Evolutionary conservation across 768 basidiomycete species (phyloP).

Genomic region (Mycena alexandri): DNA sequence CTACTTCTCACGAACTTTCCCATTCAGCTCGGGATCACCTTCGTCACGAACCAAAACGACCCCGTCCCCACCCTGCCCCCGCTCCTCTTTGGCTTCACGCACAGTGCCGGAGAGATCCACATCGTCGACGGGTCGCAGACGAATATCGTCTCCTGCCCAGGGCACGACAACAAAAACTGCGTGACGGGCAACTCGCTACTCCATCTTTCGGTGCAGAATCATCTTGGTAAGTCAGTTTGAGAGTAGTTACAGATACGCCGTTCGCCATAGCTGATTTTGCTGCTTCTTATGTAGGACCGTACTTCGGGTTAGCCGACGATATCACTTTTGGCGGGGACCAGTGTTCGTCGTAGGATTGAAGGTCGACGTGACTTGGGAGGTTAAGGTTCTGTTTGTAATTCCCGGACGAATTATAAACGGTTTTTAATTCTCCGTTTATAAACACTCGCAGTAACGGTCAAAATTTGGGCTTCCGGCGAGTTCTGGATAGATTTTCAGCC

Average conservation of each 20-base stretch:
- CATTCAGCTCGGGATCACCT: constrained; percentile 43
- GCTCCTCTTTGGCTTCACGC: constrained; percentile 51
- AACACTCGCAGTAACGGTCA: too few relatives aligned
- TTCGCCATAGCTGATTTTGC: constrained; percentile 23
- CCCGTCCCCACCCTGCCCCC: constrained; percentile 56
- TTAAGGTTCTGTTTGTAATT: too few relatives aligned
- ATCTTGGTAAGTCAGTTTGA: constrained; percentile 9
- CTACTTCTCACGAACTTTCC: too few relatives aligned
- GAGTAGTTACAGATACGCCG: too few relatives aligned
- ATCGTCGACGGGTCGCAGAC: constrained; percentile 44
- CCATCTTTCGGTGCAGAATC: constrained; percentile 3
- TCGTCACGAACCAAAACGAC: constrained; percentile 57
- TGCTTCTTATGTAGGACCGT: constrained; percentile 41
- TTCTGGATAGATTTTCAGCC: too few relatives aligned
- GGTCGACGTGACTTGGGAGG: too few relatives aligned
- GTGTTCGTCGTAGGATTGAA: constrained; percentile 10
- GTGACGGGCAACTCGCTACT: constrained; percentile 14
- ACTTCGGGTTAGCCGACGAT: constrained; percentile 45
- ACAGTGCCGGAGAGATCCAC: constrained; percentile 50
- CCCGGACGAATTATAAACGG: too few relatives aligned
- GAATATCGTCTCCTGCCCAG: constrained; percentile 50
- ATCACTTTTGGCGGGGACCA: constrained; percentile 44
- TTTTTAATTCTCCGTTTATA: too few relatives aligned
- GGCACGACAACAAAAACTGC: constrained; percentile 52
- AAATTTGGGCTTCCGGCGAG: too few relatives aligned